A percentile compares a stretch with the other conserved stretches of the same genome.
Evolutionary conservation across 345 rosid genomes (phyloP).

Genomic region (Rhizophora mangle): DNA sequence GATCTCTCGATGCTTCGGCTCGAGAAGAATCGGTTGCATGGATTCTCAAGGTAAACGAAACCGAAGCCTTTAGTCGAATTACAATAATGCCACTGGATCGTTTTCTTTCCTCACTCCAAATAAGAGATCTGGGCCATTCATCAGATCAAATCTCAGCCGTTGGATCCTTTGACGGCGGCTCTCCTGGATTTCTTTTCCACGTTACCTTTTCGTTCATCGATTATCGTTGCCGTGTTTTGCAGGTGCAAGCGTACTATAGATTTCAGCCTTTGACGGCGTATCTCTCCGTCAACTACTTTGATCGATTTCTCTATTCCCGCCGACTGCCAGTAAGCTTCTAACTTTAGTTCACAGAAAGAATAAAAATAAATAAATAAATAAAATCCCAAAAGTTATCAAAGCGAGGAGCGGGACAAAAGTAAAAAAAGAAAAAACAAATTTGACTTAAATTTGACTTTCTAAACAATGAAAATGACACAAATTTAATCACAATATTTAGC

Average conservation of each 20-base stretch:
- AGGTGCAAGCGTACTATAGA: constrained; percentile 73
- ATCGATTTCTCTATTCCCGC: constrained; percentile 73
- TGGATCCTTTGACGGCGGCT: not conserved
- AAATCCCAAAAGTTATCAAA: constrained; percentile 7
- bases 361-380: no score
- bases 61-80: not conserved
- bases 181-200: no score
- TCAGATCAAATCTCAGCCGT: not conserved
- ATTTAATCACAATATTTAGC: not conserved
- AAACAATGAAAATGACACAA: constrained; percentile 30
- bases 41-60: constrained; percentile 72
- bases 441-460: constrained; percentile 43
- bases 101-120: no score
- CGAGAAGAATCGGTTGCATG: constrained; percentile 88
- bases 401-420: no score
- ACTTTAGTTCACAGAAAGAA: not conserved
- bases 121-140: not conserved
- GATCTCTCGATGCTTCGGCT: constrained; percentile 72
- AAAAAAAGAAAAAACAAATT: not conserved
- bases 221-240: constrained; percentile 11
- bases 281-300: constrained; percentile 92
- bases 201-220: not conserved
- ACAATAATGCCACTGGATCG: constrained; percentile 19
- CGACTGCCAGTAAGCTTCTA: constrained; percentile 60
- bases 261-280: constrained; percentile 93